Evolutionary conservation across 2,329 filamentous ascomycete genomes (phyloP), one percentile per base, ranked within the genome.

Genomic region (Trichophyton verrucosum): DNA sequence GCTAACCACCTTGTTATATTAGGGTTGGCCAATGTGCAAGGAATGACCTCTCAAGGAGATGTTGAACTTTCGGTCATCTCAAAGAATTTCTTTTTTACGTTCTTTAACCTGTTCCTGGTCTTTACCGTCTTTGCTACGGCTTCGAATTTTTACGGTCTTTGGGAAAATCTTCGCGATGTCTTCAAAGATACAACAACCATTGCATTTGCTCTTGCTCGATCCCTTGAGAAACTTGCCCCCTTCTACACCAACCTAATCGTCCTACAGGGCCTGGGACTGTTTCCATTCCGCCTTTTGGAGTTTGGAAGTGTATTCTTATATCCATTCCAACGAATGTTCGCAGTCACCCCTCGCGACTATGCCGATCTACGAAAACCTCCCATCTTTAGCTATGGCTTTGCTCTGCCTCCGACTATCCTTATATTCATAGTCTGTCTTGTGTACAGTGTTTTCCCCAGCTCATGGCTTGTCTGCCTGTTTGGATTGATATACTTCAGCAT

Each of bases 61-160:
- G 86, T 99, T 22, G 94, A 97, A 73, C 80, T 99, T 5, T 97
- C 94, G 0, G 81, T 95, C 51, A 92, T 99, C 65, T 96, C 90
- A 60, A 99, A 99, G 77, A 99, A 97, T 74, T 99, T 97, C 76
- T 96, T 97, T 80, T 99, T 99, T 72, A 91, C 88, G 8, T 99
- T 99, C 75, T 97, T 99, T 82, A 99, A 99, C 75, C 89, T 97
- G 61, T 99, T 99, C 75, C 82, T 97, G 58, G 84, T 97, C 51
- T 96, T 97, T 72, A 95, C 92, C 0, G 82, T 94, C 27, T 88
- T 95, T 53, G 88, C 88, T 60, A 90, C 91, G 3, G 89, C 84
- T 1, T 84, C 87, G 44, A 84, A 86, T 60, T 88, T 96, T 69
- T 85, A 85, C 74, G 78, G 80, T 38, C 82, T 87, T 59, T 80